phyloP scores from a whole-genome alignment of 2,329 filamentous ascomycete genomes.

The Xylariaceae sp. region DNA sequence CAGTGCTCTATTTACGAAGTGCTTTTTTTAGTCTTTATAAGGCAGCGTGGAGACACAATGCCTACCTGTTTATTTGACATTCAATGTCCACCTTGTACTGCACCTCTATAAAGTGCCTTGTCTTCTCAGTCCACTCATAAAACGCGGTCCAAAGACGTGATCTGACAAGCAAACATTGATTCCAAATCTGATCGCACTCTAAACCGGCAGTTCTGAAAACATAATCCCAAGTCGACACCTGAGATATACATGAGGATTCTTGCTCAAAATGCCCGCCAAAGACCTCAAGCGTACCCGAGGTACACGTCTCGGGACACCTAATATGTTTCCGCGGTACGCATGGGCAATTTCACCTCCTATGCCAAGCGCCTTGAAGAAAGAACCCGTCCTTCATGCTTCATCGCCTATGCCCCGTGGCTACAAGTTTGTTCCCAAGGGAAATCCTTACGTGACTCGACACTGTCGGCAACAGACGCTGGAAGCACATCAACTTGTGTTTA shows the following conservation, averaged over 20 bases:
- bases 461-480: slow-evolving; percentile 9
- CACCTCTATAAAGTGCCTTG: not conserved
- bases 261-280: not conserved
- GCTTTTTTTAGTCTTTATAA: not conserved
- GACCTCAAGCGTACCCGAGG: not conserved
- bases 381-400: slow-evolving; percentile 8
- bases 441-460: slow-evolving; percentile 11
- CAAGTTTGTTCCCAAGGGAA: slow-evolving; percentile 10
- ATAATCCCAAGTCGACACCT: not conserved
- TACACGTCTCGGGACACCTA: not conserved
- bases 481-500: slow-evolving; percentile 4
- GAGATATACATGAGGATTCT: not conserved
- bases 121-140: not conserved
- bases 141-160: not conserved
- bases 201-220: not conserved
- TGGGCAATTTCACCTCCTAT: not conserved
- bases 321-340: not conserved
- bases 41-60: not conserved
- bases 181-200: not conserved
- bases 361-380: not conserved
- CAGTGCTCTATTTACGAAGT: not conserved
- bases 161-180: not conserved
- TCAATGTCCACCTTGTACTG: not conserved
- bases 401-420: slow-evolving; percentile 10
- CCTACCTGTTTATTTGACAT: not conserved